Evolutionary conservation across 2,329 filamentous ascomycete species (phyloP), one percentile per base, ranked within the genome.

Genomic region (Alternaria gaisen): DNA sequence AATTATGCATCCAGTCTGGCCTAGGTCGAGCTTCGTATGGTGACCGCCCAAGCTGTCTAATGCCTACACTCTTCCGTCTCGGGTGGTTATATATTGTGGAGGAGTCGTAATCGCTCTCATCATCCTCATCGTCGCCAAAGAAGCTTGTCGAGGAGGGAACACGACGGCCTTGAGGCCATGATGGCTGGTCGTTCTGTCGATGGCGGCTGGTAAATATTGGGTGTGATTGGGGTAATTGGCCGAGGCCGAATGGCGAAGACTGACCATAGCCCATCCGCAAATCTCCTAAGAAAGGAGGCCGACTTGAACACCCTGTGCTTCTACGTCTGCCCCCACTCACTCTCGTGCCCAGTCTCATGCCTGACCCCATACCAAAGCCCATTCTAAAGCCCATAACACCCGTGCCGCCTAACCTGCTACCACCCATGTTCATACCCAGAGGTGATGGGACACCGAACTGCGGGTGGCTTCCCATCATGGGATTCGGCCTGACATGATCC

Each of bases 31-130:
- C n/a, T 44, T 42, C 20, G 32, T 61, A 57, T 40, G 47, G 7
- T 11, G 60, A 42, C 7, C 32, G 30, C 26, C 53, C 48, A 14
- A 26, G 7, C 28, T 57, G 42, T 30, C 38, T 22, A 10, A 52
- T 34, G 18, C 40, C 28, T 6, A 20, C 18, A 48, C 41, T 42
- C 18, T 43, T 53, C 40, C 20, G 50, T 24, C 48, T 32, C 24
- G 44, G 47, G 50, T 26, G 34, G 4, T 38, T 26, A 14, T 34
- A 41, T 30, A 26, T 36, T 11, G 44, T 36, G 20, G 50, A 56
- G 4, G 28, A 26, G 28, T 56, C 53, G n/a, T 47, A 61, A 18
- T 64, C 67, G 16, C 66, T 59, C 14, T 70, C 63, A 24, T 64
- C 53, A 32, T 61, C 53, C 9, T 56, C 55, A 41, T 64, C 53